Percentiles rank a stretch among this genome's conserved stretches.
Evolutionary conservation across 805 yeast genomes (phyloP).

Genomic region (Candida ascalaphidarum): DNA sequence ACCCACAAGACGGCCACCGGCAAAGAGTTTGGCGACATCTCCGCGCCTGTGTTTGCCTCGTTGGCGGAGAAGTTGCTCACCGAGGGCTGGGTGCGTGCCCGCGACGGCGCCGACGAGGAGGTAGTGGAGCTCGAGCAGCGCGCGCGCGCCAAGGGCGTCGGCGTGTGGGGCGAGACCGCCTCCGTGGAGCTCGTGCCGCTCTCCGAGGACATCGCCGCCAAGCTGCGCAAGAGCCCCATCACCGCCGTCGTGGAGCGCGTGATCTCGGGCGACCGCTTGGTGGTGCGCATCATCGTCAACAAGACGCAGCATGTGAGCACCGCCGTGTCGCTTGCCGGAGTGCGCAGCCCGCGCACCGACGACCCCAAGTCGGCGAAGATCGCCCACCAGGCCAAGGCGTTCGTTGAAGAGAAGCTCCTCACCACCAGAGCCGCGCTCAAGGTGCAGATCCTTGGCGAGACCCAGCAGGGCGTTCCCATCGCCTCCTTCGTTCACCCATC

Average conservation of each 20-base stretch:
- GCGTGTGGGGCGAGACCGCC: conserved; percentile 40
- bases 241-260: conserved; percentile 67
- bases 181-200: conserved; percentile 16
- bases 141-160: conserved; percentile 44
- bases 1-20: conserved; percentile 41
- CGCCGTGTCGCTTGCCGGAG: conserved; percentile 65
- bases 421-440: conserved; percentile 47
- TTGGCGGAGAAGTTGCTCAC: conserved; percentile 47
- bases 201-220: conserved; percentile 21
- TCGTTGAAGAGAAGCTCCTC: conserved; percentile 55
- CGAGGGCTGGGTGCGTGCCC: conserved; percentile 55
- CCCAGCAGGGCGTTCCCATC: conserved; percentile 52
- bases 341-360: conserved; percentile 63
- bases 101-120: conserved; percentile 37
- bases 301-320: conserved; percentile 46
- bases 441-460: conserved; percentile 51
- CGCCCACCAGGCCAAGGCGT: conserved; percentile 59
- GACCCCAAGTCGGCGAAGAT: conserved; percentile 37
- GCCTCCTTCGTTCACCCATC: conserved; percentile 62
- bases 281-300: conserved; percentile 46
- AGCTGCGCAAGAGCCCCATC: conserved; percentile 33
- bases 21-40: conserved; percentile 66
- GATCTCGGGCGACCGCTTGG: conserved; percentile 70
- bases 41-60: conserved; percentile 54
- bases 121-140: conserved; percentile 35